Percentiles rank a stretch among this genome's conserved stretches.
Evolutionary conservation across 495 filamentous ascomycete genomes (phyloP).

Genomic region (Annulohypoxylon bovei): DNA sequence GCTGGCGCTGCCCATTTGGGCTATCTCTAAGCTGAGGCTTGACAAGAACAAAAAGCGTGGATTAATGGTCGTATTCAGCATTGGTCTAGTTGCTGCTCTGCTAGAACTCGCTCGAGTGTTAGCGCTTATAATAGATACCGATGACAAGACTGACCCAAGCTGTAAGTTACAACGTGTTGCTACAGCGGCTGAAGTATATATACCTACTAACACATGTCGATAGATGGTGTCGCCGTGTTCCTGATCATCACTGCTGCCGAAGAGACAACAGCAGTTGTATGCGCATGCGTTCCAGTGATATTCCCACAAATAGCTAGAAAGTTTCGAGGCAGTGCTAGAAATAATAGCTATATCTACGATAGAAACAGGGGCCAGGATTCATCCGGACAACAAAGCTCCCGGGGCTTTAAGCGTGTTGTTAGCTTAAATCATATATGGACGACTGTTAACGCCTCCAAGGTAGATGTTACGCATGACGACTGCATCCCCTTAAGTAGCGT

Average conservation of each 20-base stretch:
- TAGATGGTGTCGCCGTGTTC: slow-evolving; percentile 42
- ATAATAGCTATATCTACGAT: slow-evolving; percentile 9
- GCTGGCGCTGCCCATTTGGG: slow-evolving; percentile 44
- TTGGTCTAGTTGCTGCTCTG: slow-evolving; percentile 38
- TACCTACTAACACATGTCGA: not conserved
- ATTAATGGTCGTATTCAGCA: slow-evolving; percentile 47
- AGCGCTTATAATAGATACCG: slow-evolving; percentile 40
- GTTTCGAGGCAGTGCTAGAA: not conserved
- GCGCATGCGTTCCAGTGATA: slow-evolving; percentile 38
- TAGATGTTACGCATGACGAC: slow-evolving; percentile 25
- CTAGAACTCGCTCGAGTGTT: slow-evolving; percentile 40
- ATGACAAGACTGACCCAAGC: slow-evolving; percentile 46
- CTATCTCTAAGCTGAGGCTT: slow-evolving; percentile 43
- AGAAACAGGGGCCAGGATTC: slow-evolving; percentile 12
- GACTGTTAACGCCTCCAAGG: slow-evolving; percentile 13
- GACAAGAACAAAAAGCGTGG: slow-evolving; percentile 45
- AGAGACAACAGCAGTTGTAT: slow-evolving; percentile 43
- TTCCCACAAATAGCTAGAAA: slow-evolving; percentile 28
- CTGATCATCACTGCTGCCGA: slow-evolving; percentile 41
- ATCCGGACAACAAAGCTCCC: slow-evolving; percentile 24
- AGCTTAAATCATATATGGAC: slow-evolving; percentile 42
- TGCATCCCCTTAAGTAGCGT: slow-evolving; percentile 32
- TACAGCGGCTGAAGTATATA: not conserved
- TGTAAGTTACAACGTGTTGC: slow-evolving; percentile 35
- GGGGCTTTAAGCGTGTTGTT: slow-evolving; percentile 38